Percentiles rank a stretch among this genome's conserved stretches.
phyloP scores from a whole-genome alignment of 139 green algal genomes.

The Asterochloris sp. region DNA sequence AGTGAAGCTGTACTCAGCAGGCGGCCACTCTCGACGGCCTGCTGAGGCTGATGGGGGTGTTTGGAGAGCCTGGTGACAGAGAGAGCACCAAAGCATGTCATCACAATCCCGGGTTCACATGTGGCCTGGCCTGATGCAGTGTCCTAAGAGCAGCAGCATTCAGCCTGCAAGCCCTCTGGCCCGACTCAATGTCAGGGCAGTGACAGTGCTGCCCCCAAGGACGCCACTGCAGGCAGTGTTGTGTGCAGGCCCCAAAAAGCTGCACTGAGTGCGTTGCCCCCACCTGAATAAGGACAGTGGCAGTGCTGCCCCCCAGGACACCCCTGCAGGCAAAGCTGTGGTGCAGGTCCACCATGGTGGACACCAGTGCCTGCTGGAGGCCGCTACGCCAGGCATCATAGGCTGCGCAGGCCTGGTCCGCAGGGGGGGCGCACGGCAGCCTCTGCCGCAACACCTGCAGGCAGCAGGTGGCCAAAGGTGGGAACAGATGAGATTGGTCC shows the following conservation, averaged over 20 bases:
- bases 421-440: too few species aligned
- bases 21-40: not conserved
- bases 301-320: constrained; percentile 47
- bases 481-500: too few species aligned
- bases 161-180: not conserved
- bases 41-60: too few species aligned
- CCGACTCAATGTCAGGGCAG: too few species aligned
- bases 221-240: not conserved
- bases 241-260: not conserved
- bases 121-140: not conserved
- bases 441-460: too few species aligned
- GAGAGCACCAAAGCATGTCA: not conserved
- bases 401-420: too few species aligned
- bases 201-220: not conserved
- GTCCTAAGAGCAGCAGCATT: not conserved
- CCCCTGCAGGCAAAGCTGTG: constrained; percentile 36
- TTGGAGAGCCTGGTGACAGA: not conserved
- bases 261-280: not conserved
- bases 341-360: constrained; percentile 33
- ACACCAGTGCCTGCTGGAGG: constrained; percentile 41
- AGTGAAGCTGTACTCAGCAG: not conserved
- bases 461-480: too few species aligned
- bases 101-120: not conserved
- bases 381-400: constrained; percentile 10
- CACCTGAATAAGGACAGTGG: constrained; percentile 45